Percentiles rank a stretch among this genome's conserved stretches.
These are phyloP conservation scores for Cytospora leucostoma DNA, from an alignment of 2,329 filamentous ascomycete genomes.

Conservation along the genomic window DNA sequence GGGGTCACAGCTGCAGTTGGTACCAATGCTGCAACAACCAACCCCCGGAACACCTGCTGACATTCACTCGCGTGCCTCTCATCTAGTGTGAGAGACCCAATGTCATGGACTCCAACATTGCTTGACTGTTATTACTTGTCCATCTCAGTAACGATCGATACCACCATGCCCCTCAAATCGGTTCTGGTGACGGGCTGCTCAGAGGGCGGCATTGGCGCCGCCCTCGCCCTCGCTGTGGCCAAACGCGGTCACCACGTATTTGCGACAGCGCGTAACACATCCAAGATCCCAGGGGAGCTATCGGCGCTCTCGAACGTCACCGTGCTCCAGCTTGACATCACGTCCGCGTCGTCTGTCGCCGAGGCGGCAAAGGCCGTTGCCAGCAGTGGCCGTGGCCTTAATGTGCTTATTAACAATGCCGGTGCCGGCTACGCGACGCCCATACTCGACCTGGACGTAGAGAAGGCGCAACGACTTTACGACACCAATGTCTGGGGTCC, in stretches of 20 bases:
- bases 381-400: conserved; percentile 16
- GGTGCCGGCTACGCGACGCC: not conserved
- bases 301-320: conserved; percentile 15
- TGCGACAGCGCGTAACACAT: conserved; percentile 34
- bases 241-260: conserved; percentile 33
- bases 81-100: no score
- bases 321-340: conserved; percentile 38
- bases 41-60: no score
- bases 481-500: conserved; percentile 38
- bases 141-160: not conserved
- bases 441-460: conserved; percentile 34
- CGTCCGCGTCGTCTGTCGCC: conserved; percentile 32
- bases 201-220: conserved; percentile 36
- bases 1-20: no score
- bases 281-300: conserved; percentile 34
- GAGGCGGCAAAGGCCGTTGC: conserved; percentile 26
- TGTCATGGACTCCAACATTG: no score
- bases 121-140: no score
- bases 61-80: no score
- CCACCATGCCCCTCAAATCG: conserved; percentile 20
- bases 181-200: conserved; percentile 40
- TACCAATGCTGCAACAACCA: no score
- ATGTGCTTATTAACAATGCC: conserved; percentile 15
- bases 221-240: conserved; percentile 35
- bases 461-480: conserved; percentile 32